These are phyloP conservation scores for Magnusiomyces sp. DNA, from an alignment of 1,139 yeast species.

Conservation along the genomic window DNA sequence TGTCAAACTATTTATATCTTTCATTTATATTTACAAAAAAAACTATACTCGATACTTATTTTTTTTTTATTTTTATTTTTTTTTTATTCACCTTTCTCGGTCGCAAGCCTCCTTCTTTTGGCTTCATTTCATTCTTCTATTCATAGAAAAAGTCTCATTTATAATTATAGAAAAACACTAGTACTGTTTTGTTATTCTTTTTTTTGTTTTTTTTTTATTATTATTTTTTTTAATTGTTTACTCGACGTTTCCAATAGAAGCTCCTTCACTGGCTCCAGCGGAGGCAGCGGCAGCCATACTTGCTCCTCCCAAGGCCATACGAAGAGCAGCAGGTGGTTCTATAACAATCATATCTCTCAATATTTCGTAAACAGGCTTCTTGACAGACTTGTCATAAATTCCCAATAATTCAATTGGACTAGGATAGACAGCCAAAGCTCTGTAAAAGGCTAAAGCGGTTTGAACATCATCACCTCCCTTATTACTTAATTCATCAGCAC, in stretches of 20 bases:
- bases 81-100: no score
- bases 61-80: no score
- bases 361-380: slow-evolving; percentile 71
- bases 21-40: no score
- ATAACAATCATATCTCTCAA: slow-evolving; percentile 83
- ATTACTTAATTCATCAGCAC: slow-evolving; percentile 50
- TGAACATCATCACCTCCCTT: slow-evolving; percentile 35
- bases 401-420: slow-evolving; percentile 86
- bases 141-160: no score
- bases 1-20: no score
- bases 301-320: slow-evolving; percentile 26
- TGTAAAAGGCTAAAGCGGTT: slow-evolving; percentile 85
- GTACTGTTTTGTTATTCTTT: not conserved
- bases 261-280: slow-evolving; percentile 22
- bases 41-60: no score
- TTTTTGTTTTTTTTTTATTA: no score
- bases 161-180: no score
- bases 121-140: no score
- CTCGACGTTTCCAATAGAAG: slow-evolving; percentile 22
- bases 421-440: slow-evolving; percentile 91
- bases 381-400: slow-evolving; percentile 81
- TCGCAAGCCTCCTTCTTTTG: no score
- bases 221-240: slow-evolving; percentile 9
- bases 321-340: slow-evolving; percentile 76
- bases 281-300: slow-evolving; percentile 20